Evolutionary conservation across 2,329 filamentous ascomycete genomes (phyloP).

Genomic region (Scedosporium boydii): DNA sequence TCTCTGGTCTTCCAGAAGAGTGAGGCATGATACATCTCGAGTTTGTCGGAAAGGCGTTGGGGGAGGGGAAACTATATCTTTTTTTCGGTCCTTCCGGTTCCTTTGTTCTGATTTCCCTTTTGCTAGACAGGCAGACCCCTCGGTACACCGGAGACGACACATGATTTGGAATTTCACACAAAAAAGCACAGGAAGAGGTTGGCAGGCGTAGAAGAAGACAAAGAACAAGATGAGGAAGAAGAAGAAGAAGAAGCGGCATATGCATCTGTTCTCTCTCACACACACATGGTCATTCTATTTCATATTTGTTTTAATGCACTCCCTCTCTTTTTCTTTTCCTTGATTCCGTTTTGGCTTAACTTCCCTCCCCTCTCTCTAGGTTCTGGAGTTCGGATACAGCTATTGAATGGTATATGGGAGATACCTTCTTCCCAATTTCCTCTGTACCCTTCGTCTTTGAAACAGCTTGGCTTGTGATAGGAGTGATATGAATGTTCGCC

Average conservation of each 20-base stretch:
- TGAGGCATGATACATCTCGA: slow-evolving; percentile 1
- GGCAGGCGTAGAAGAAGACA: slow-evolving; percentile 5
- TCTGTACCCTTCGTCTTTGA: not conserved
- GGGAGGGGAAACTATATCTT: slow-evolving; percentile 1
- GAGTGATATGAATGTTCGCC: no score
- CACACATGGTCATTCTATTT: not conserved
- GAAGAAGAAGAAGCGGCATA: slow-evolving; percentile 11
- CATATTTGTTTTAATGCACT: not conserved
- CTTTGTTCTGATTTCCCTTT: not conserved
- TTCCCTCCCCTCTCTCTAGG: slow-evolving; percentile 1
- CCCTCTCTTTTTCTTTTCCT: not conserved
- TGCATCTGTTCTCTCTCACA: slow-evolving; percentile 7
- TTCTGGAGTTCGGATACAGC: not conserved
- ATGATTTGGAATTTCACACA: slow-evolving; percentile 1
- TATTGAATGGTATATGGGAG: not conserved
- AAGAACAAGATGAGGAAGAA: slow-evolving; percentile 8
- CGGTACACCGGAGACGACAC: slow-evolving; percentile 1
- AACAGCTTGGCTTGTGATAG: no score
- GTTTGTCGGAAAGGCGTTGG: slow-evolving; percentile 1
- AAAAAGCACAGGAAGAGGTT: slow-evolving; percentile 5
- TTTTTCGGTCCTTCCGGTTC: not conserved
- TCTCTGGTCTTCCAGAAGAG: slow-evolving; percentile 52
- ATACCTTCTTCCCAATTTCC: not conserved
- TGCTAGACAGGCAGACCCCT: not conserved
- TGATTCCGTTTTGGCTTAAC: not conserved